Conservation (phyloP, 768 basidiomycete genomes). For the Leccinum incarnatum region DNA sequence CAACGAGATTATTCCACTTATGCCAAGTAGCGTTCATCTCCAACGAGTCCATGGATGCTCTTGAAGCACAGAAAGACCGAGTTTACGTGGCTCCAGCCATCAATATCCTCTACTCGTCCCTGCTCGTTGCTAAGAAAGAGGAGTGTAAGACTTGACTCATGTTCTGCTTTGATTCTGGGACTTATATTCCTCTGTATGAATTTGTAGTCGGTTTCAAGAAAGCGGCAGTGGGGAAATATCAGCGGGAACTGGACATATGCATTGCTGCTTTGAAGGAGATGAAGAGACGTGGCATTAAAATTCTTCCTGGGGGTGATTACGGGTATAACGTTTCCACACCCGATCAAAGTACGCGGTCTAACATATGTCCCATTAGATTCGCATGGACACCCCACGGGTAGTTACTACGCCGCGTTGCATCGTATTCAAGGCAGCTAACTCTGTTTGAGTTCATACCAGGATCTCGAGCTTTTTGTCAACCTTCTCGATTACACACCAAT, state of each 20-base stretch:
- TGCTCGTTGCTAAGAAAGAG: conserved; percentile 24
- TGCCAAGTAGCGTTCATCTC: conserved; percentile 33
- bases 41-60: conserved; percentile 34
- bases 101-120: conserved; percentile 29
- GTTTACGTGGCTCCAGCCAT: conserved; percentile 34
- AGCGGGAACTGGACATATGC: conserved; percentile 33
- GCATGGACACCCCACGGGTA: conserved; percentile 35
- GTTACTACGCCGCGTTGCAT: not conserved
- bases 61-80: conserved; percentile 35
- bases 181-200: not conserved
- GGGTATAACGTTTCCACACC: conserved; percentile 20
- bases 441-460: conserved; percentile 30
- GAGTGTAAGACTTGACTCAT: conserved; percentile 16
- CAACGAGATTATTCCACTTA: not conserved
- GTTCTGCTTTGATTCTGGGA: not conserved
- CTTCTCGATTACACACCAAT: conserved; percentile 35
- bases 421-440: conserved; percentile 1
- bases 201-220: conserved; percentile 21
- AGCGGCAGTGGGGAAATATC: conserved; percentile 20
- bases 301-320: conserved; percentile 39
- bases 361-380: conserved; percentile 14
- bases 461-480: conserved; percentile 38
- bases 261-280: conserved; percentile 36
- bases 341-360: not conserved
- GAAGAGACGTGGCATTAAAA: conserved; percentile 34